Conservation (phyloP, 768 basidiomycete species). For the Thelephora ganbajun region DNA sequence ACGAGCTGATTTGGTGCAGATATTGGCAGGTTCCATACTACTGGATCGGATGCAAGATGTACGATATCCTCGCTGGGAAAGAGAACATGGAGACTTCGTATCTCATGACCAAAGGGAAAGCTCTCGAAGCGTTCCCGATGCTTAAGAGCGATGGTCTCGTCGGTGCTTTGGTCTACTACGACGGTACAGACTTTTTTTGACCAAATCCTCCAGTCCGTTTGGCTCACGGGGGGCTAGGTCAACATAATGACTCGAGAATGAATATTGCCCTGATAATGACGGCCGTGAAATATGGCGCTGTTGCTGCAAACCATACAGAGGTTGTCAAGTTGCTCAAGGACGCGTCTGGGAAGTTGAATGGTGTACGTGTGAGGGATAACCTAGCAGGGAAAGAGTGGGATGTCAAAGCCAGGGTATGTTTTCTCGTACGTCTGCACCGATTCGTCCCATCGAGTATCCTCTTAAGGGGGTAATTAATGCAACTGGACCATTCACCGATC, state of each 20-base stretch:
- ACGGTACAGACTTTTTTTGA: constrained; percentile 40
- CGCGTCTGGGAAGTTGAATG: constrained; percentile 45
- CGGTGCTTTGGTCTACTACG: constrained; percentile 94
- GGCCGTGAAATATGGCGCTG: constrained; percentile 84
- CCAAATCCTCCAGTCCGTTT: constrained; percentile 15
- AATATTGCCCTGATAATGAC: constrained; percentile 92
- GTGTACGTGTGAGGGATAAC: constrained; percentile 66
- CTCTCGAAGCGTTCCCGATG: constrained; percentile 93
- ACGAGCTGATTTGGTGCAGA: constrained; percentile 20
- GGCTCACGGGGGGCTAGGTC: constrained; percentile 43
- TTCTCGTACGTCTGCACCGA: background rate
- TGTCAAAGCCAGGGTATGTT: constrained; percentile 59
- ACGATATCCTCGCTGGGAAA: constrained; percentile 87
- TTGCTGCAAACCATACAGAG: constrained; percentile 80
- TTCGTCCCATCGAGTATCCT: background rate
- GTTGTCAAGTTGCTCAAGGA: constrained; percentile 69
- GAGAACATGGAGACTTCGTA: constrained; percentile 96
- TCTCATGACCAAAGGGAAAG: constrained; percentile 88
- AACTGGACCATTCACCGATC: constrained; percentile 88
- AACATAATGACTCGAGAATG: constrained; percentile 98
- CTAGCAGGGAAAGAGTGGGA: constrained; percentile 75
- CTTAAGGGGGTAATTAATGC: constrained; percentile 88
- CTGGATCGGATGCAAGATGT: constrained; percentile 89
- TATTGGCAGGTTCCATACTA: constrained; percentile 99
- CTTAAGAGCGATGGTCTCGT: constrained; percentile 85